Conservation (phyloP, 768 basidiomycete genomes). For the Amanita thiersii region DNA sequence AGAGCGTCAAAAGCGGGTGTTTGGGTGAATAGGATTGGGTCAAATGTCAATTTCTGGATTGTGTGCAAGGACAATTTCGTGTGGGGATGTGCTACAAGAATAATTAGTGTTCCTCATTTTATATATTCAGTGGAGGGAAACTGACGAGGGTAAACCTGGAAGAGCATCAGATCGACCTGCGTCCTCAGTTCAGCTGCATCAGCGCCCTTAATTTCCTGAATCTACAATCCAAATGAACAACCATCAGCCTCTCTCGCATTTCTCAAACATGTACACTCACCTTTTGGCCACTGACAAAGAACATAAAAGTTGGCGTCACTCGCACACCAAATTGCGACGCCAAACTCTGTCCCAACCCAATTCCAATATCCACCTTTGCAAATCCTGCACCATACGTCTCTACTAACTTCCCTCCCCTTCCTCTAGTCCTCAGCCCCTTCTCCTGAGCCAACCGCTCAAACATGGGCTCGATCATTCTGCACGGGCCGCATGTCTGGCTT, state of each 20-base stretch:
- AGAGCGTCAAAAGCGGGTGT: conserved; percentile 63
- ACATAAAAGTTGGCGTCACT: conserved; percentile 85
- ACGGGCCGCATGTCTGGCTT: conserved; percentile 66
- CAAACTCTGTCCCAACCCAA: conserved; percentile 54
- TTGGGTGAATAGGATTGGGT: conserved; percentile 71
- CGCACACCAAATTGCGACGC: conserved; percentile 57
- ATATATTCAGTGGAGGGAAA: conserved; percentile 9
- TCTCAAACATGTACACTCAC: conserved; percentile 24
- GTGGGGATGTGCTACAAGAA: conserved; percentile 68
- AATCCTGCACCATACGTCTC: conserved; percentile 56
- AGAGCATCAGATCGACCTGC: conserved; percentile 69
- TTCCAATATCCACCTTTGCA: conserved; percentile 74
- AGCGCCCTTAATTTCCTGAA: conserved; percentile 65
- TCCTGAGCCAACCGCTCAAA: conserved; percentile 73
- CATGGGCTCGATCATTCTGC: conserved; percentile 74
- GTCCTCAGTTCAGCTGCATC: conserved; percentile 60
- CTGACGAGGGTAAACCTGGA: conserved; percentile 76
- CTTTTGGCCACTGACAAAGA: conserved; percentile 74
- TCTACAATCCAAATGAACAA: conserved; percentile 25
- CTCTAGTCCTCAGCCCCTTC: conserved; percentile 28
- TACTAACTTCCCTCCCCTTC: conserved; percentile 18
- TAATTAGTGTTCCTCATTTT: neutral
- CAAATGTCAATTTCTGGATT: conserved; percentile 53
- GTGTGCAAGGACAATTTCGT: conserved; percentile 48
- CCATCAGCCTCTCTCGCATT: neutral